Evolutionary conservation across 768 basidiomycete genomes (phyloP).

Genomic region (Jaapia argillacea): DNA sequence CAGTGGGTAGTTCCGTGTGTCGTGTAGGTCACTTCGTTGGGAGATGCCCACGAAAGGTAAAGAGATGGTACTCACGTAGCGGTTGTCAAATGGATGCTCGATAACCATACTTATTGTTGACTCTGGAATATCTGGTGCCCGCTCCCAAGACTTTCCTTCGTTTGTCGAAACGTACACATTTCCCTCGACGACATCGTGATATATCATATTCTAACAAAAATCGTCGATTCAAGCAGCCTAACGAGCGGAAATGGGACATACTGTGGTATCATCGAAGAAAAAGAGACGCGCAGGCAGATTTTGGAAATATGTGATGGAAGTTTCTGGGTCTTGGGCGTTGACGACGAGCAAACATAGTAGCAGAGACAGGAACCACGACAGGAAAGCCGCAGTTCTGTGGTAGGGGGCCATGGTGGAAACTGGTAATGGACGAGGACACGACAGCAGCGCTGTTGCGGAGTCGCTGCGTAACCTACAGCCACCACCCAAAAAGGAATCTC

Average conservation of each 20-base stretch:
- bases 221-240: background rate
- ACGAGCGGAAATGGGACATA: slow-evolving; percentile 26
- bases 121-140: slow-evolving; percentile 37
- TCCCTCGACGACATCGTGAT: slow-evolving; percentile 64
- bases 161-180: slow-evolving; percentile 72
- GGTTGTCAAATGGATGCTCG: slow-evolving; percentile 79
- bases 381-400: background rate
- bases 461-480: no score
- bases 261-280: slow-evolving; percentile 91
- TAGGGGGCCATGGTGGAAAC: background rate
- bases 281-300: slow-evolving; percentile 70
- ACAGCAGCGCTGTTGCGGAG: no score
- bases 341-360: background rate
- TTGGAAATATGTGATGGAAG: slow-evolving; percentile 43
- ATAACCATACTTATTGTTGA: slow-evolving; percentile 66
- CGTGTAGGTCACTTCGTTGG: no score
- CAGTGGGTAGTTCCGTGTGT: slow-evolving; percentile 1
- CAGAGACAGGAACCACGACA: background rate
- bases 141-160: slow-evolving; percentile 72
- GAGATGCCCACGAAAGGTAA: no score
- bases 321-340: slow-evolving; percentile 35
- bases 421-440: no score
- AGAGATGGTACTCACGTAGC: slow-evolving; percentile 38
- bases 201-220: slow-evolving; percentile 49
- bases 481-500: no score